These are phyloP conservation scores for Insectozyma bohioensis DNA, from an alignment of 1,139 yeast species.

Conservation along the genomic window DNA sequence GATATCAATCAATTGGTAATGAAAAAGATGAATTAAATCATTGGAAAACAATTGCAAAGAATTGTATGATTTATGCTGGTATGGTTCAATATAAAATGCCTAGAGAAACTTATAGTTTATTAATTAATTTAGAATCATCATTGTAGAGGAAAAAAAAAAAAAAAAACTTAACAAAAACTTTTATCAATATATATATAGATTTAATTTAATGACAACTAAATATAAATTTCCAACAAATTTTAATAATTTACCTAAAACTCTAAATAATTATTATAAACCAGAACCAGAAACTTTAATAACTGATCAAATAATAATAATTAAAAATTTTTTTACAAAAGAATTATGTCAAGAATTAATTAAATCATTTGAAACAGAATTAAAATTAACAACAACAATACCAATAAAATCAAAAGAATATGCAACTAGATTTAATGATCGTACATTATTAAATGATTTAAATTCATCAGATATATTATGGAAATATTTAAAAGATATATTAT, in stretches of 20 bases:
- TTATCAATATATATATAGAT: neutral
- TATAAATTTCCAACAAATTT: constrained; percentile 33
- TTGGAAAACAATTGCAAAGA: constrained; percentile 69
- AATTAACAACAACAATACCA: constrained; percentile 50
- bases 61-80: constrained; percentile 93
- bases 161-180: too few species aligned
- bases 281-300: constrained; percentile 28
- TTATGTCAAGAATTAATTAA: constrained; percentile 46
- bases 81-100: constrained; percentile 96
- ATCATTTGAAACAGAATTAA: constrained; percentile 31
- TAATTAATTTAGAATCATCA: constrained; percentile 68
- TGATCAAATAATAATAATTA: constrained; percentile 47
- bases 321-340: constrained; percentile 42
- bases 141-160: constrained; percentile 16
- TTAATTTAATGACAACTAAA: neutral
- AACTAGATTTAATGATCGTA: constrained; percentile 58
- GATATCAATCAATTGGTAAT: constrained; percentile 50
- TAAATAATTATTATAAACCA: constrained; percentile 35
- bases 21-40: constrained; percentile 53
- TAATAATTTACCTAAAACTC: constrained; percentile 19
- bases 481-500: constrained; percentile 34
- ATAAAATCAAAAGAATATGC: constrained; percentile 56
- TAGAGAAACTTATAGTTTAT: constrained; percentile 75
- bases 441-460: constrained; percentile 36
- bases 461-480: constrained; percentile 48